Percentiles rank a stretch among this genome's conserved stretches.
Conservation (phyloP, 768 basidiomycete species). For the Suillus sp. region DNA sequence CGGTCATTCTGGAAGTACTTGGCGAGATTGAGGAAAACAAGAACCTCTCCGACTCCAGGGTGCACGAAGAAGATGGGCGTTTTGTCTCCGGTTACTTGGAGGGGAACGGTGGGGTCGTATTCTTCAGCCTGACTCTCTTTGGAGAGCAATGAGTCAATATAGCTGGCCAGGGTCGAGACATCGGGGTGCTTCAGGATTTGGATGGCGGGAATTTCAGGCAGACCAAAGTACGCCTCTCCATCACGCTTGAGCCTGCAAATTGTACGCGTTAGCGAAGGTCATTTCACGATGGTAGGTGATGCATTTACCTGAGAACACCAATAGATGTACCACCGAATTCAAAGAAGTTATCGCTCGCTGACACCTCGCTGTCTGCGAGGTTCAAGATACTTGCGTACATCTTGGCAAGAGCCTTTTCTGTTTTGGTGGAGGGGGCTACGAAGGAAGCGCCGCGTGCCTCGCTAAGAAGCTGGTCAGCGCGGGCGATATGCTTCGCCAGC, state of each 20-base stretch:
- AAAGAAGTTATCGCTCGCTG: constrained; percentile 38
- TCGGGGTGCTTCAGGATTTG: constrained; percentile 39
- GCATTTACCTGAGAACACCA: constrained; percentile 31
- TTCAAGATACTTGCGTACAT: constrained; percentile 36
- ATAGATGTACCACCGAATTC: constrained; percentile 46
- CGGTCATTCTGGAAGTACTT: constrained; percentile 42
- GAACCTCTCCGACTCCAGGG: constrained; percentile 44
- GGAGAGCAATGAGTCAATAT: constrained; percentile 31
- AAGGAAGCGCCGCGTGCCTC: constrained; percentile 27
- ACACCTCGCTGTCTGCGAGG: constrained; percentile 25
- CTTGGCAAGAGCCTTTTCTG: constrained; percentile 33
- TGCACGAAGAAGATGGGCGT: constrained; percentile 47
- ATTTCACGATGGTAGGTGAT: background rate
- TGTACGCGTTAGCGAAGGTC: background rate
- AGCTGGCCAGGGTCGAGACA: constrained; percentile 33
- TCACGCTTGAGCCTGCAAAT: constrained; percentile 28
- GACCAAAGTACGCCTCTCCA: constrained; percentile 28
- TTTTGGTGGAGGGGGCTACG: constrained; percentile 24
- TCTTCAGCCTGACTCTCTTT: constrained; percentile 21
- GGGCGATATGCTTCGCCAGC: constrained; percentile 31
- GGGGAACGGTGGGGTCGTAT: constrained; percentile 44
- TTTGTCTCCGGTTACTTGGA: constrained; percentile 40
- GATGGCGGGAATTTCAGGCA: constrained; percentile 40
- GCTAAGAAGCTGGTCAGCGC: constrained; percentile 30
- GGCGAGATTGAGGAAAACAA: constrained; percentile 45